These are phyloP conservation scores for Psidium friedrichsthalianum DNA, from an alignment of 345 rosid species.

Conservation along the genomic window DNA sequence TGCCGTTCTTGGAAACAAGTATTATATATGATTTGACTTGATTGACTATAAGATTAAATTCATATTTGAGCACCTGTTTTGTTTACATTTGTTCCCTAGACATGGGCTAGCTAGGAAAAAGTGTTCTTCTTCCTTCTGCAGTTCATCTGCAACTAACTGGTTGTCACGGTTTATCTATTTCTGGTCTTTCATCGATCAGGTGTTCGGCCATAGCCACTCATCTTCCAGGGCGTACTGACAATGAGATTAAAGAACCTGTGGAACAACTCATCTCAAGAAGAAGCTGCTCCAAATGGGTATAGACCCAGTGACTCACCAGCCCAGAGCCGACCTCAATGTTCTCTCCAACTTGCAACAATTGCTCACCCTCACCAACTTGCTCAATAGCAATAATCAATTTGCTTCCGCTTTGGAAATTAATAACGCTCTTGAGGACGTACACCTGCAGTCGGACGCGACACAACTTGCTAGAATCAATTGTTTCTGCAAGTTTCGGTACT, in stretches of 20 bases:
- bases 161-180: background rate
- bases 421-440: background rate
- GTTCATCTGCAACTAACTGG: background rate
- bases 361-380: slow-evolving; percentile 11
- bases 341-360: slow-evolving; percentile 46
- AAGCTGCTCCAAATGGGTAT: slow-evolving; percentile 75
- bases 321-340: slow-evolving; percentile 51
- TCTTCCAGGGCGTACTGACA: slow-evolving; percentile 70
- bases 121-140: background rate
- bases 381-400: background rate
- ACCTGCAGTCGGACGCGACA: background rate
- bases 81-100: background rate
- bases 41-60: background rate
- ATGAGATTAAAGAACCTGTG: slow-evolving; percentile 74
- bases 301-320: slow-evolving; percentile 70
- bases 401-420: background rate
- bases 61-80: background rate
- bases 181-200: slow-evolving; percentile 10
- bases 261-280: slow-evolving; percentile 78
- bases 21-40: background rate
- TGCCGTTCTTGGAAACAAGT: slow-evolving; percentile 70
- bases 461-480: background rate
- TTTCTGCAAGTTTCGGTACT: background rate
- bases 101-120: background rate
- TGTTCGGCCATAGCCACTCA: slow-evolving; percentile 77